phyloP scores from a whole-genome alignment of 2,329 filamentous ascomycete species.

The Monosporascus sp. region DNA sequence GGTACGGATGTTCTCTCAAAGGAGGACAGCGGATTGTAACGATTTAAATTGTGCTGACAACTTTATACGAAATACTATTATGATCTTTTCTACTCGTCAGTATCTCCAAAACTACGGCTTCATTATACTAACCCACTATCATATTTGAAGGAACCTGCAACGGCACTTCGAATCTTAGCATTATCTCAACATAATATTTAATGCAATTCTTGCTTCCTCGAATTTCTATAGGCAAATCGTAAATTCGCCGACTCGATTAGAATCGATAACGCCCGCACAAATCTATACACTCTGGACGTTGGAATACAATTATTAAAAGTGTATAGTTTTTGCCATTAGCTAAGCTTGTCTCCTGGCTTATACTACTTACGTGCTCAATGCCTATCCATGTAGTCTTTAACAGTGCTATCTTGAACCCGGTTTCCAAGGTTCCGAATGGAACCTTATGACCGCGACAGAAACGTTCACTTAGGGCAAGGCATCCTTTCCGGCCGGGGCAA shows the following conservation, averaged over 20 bases:
- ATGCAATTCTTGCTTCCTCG: slow-evolving; percentile 5
- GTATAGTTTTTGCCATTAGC: slow-evolving; percentile 7
- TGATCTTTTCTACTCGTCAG: neutral
- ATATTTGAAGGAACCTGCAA: slow-evolving; percentile 1
- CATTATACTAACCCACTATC: neutral
- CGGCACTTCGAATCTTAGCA: neutral
- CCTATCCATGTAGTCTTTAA: slow-evolving; percentile 7
- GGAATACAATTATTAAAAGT: slow-evolving; percentile 36
- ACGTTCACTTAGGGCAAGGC: no score
- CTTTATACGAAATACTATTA: neutral
- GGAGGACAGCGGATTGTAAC: neutral
- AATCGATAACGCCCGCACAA: slow-evolving; percentile 35
- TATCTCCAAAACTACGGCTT: neutral
- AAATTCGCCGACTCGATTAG: slow-evolving; percentile 6
- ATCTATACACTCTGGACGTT: slow-evolving; percentile 27
- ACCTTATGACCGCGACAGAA: no score
- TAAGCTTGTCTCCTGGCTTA: slow-evolving; percentile 1
- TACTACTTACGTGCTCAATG: slow-evolving; percentile 4
- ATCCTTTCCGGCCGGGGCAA: no score
- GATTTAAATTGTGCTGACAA: neutral
- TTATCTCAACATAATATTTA: slow-evolving; percentile 2
- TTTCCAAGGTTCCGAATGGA: no score
- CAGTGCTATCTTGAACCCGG: no score
- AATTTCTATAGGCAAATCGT: slow-evolving; percentile 16
- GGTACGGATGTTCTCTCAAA: neutral